phyloP scores from a whole-genome alignment of 2,329 filamentous ascomycete species.

The Cryphonectria japonica region DNA sequence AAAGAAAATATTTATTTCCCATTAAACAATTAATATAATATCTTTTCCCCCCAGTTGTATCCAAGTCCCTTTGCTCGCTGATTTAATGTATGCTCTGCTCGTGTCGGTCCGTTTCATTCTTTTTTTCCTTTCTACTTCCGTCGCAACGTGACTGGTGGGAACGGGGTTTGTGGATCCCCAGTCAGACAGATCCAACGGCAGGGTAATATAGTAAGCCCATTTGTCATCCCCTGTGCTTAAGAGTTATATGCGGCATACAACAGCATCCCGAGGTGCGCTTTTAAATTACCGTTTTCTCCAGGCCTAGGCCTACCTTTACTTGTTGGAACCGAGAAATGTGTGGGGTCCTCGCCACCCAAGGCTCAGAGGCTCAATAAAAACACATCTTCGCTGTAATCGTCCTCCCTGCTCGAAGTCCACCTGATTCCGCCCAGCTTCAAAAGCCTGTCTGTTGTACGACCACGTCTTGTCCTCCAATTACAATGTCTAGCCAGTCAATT shows the following conservation, averaged over 20 bases:
- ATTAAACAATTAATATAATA: neutral
- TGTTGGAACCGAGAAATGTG: too few relatives aligned
- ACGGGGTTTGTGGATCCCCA: neutral
- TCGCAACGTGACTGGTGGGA: neutral
- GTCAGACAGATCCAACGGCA: neutral
- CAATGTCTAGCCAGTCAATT: conserved; percentile 13
- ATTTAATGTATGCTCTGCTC: too few relatives aligned
- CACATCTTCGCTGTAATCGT: neutral
- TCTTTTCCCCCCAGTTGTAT: neutral
- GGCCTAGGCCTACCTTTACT: too few relatives aligned
- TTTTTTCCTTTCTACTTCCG: too few relatives aligned
- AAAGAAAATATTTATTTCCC: neutral
- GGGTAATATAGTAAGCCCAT: neutral
- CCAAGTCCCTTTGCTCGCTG: too few relatives aligned
- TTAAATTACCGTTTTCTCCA: too few relatives aligned
- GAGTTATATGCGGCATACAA: neutral
- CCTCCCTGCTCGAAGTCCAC: too few relatives aligned
- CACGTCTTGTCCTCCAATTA: neutral
- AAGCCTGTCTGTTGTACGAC: neutral
- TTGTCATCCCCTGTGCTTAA: neutral
- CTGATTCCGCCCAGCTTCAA: too few relatives aligned
- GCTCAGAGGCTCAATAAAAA: neutral
- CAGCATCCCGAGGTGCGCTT: neutral
- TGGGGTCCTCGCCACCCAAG: neutral
- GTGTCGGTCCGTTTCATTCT: too few relatives aligned